These are phyloP conservation scores for Zea luxurians DNA, from an alignment of 176 grass and related monocot genomes.

Conservation along the genomic window DNA sequence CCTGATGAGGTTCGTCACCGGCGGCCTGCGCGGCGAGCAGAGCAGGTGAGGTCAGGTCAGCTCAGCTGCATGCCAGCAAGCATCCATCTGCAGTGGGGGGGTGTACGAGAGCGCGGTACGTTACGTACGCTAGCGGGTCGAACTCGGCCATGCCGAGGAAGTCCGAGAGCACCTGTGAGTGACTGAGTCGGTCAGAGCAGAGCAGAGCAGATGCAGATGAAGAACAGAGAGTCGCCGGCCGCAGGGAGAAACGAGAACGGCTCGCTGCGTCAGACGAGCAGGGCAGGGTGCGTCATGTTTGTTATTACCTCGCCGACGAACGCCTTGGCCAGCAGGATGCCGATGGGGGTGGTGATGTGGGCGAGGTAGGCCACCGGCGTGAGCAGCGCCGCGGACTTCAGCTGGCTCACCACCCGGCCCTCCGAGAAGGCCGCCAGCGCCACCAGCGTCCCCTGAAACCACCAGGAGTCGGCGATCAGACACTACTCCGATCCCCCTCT, in stretches of 20 bases:
- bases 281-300: neutral
- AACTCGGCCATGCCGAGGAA: constrained; percentile 68
- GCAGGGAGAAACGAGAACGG: neutral
- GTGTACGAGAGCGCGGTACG: neutral
- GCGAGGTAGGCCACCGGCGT: constrained; percentile 78
- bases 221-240: too few relatives aligned
- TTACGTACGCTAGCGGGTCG: constrained; percentile 54
- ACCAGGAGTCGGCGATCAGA: too few relatives aligned
- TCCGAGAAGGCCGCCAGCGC: constrained; percentile 80
- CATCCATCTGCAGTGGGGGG: neutral
- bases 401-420: constrained; percentile 57
- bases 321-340: constrained; percentile 57
- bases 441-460: constrained; percentile 69
- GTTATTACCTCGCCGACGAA: constrained; percentile 60
- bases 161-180: constrained; percentile 42
- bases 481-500: too few relatives aligned
- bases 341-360: constrained; percentile 72
- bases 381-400: constrained; percentile 74
- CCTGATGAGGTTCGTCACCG: constrained; percentile 49
- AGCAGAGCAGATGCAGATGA: neutral
- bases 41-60: neutral
- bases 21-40: constrained; percentile 33
- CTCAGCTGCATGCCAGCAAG: neutral
- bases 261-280: neutral
- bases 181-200: neutral